These are phyloP conservation scores for Gyrodon lividus DNA, from an alignment of 768 basidiomycete genomes.

Conservation along the genomic window DNA sequence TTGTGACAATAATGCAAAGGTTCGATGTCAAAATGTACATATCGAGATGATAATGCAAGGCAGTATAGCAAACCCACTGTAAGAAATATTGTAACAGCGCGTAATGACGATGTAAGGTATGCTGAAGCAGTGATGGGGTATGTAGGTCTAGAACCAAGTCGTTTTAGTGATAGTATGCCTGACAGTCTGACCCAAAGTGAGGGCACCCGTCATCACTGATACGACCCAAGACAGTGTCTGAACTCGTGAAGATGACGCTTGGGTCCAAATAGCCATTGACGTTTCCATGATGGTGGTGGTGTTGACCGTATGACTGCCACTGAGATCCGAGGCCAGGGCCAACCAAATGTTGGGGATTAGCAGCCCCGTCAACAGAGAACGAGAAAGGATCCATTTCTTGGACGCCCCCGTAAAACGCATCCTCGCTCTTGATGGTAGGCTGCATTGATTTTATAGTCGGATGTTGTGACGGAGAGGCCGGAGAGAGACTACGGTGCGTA, in stretches of 20 bases:
- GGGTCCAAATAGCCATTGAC: constrained; percentile 32
- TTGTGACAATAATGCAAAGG: constrained; percentile 12
- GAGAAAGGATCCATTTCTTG: constrained; percentile 53
- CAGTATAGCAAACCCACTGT: not conserved
- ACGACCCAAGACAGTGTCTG: constrained; percentile 32
- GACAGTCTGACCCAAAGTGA: constrained; percentile 46
- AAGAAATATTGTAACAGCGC: not conserved
- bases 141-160: not conserved
- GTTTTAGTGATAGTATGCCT: constrained; percentile 29
- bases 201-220: constrained; percentile 38
- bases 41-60: not conserved
- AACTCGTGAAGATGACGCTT: constrained; percentile 31
- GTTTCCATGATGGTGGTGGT: too few species aligned
- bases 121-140: not conserved
- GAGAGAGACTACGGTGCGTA: constrained; percentile 40
- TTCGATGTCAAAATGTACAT: constrained; percentile 13
- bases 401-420: constrained; percentile 41
- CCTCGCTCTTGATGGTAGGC: constrained; percentile 35
- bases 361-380: constrained; percentile 35
- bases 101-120: not conserved
- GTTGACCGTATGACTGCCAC: constrained; percentile 31
- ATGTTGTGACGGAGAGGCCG: constrained; percentile 20
- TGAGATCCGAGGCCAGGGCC: constrained; percentile 9
- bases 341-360: constrained; percentile 14
- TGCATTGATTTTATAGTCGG: constrained; percentile 3